Evolutionary conservation across 305 asterid genomes (phyloP), one percentile per base, ranked within the genome.

Genomic region (Fraxinus angustifolia): DNA sequence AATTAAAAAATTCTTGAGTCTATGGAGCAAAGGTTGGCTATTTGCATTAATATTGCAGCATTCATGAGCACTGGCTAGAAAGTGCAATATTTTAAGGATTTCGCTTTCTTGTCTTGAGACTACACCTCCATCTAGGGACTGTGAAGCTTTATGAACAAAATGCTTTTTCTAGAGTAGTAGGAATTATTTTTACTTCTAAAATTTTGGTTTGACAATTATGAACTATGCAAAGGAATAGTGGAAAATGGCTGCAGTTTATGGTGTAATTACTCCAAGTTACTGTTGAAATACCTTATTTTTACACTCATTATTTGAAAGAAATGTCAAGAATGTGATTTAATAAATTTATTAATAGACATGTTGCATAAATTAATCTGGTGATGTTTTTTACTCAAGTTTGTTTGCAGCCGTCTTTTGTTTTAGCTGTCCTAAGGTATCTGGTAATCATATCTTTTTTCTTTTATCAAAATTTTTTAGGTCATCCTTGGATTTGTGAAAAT

Each of bases 401-500:
- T 21, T 19, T 23, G 33, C 33, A 19, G 33, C 71, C 16, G 26
- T 56, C 67, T 17, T 56, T 56, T 17, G 67, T 56, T 62, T 62
- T 23, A 23, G 31, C 16, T 62, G 71, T 62, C 33, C 33, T 62
- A 62, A 60, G 71, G 71, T 60, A 8, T 70, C 50, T 67, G 48
- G 62, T 82, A 12, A 67, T 82, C 28, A 8, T 28, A 28, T 68
- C 28, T 65, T 38, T 8, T 42, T 38, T 81, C 56, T 14, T 80
- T 16, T 70, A 19, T 74, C 45, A 33, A 82, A 82, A 76, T 26
- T 74, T 76, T 86, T 70, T 62, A 93, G 97, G 92, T 84, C 96
- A 93, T 87, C 96, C 97, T 82, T 91, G 97, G 96, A 90, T 93
- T 76, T 89, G 92, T 80, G 93, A 91, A 88, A 90, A 93, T 81